Base-by-base conservation (phyloP, 345 rosid species). In the Eucalyptus grandis region DNA sequence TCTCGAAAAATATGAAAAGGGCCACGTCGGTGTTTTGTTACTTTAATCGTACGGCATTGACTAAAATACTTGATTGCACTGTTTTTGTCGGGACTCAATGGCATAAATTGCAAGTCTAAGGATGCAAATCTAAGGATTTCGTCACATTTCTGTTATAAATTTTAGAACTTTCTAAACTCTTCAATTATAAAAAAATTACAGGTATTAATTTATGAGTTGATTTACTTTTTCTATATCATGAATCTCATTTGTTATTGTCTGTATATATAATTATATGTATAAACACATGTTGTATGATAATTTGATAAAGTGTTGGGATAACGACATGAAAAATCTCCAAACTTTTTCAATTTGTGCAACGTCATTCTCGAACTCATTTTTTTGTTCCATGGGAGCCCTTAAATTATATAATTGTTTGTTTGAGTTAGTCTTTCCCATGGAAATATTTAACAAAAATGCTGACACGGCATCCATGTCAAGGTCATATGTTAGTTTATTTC, bases 221-320 rank as follows among this genome's bases (percentile, higher is more conserved):
- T 60, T 13, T 27, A 12, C 16, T 60, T 60, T 60, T 60, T 60
- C 9, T 27, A 60, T 13, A 27, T 27, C 34, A 60, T 4, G 0
- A 27, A 60, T 60, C 1, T 27, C 6, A 0, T 60, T 30, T 27
- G 2, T 60, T 1, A 60, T 60, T 60, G 4, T 60, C 8, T 60
- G 1, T 24, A 60, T 60, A 60, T 12, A 27, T 60, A 1, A 27
- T 30, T 27, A 0, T 58, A 26, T 0, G 0, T 26, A 58, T 0
- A 58, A 58, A 58, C 14, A 26, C n/a, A 24, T 11, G 2, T 58
- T 58, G 14, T 7, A 27, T 11, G 14, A 58, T 11, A 58, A 1
- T 53, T 53, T 53, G 1, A 53, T 19, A 27, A 5, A 10, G 0
- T 58, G 0, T 11, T 58, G 14, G 1, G 4, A 26, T 26, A 11